phyloP scores from a whole-genome alignment of 176 grass and related monocot genomes.

The Avena atlantica region DNA sequence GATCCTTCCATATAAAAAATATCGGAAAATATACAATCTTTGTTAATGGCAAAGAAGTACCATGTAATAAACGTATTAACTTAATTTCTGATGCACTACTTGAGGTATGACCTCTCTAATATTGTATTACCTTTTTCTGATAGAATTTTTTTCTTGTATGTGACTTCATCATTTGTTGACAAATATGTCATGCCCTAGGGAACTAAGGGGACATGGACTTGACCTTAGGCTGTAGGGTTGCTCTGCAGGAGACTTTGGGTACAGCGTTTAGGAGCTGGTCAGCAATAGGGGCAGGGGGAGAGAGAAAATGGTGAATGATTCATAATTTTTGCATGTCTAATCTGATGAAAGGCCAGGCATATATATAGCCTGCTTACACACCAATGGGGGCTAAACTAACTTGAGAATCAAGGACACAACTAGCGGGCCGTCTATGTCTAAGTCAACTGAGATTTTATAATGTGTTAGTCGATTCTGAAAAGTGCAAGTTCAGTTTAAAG shows the following conservation, averaged over 20 bases:
- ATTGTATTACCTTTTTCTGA: not conserved
- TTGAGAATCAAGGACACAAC: not conserved
- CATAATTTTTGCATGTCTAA: not conserved
- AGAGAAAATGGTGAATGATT: not conserved
- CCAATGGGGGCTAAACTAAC: not conserved
- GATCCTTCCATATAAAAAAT: constrained; percentile 75
- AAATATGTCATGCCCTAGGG: constrained; percentile 6
- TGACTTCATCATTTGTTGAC: not conserved
- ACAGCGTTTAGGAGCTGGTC: not conserved
- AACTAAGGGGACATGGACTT: not conserved
- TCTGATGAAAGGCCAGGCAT: not conserved
- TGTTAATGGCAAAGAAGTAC: constrained; percentile 86
- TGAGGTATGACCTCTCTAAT: constrained; percentile 59
- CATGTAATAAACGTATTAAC: constrained; percentile 50
- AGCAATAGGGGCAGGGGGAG: not conserved
- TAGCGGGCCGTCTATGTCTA: not conserved
- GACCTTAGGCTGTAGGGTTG: not conserved
- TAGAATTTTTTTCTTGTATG: not conserved
- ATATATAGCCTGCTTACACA: not conserved
- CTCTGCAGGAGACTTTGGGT: not conserved
- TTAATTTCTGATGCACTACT: constrained; percentile 72
- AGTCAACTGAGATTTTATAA: not conserved
- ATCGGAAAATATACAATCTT: constrained; percentile 69
- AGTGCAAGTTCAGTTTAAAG: not conserved
- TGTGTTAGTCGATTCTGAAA: not conserved